Base-by-base conservation (phyloP, 2,329 filamentous ascomycete genomes). In the Colletotrichum paranaense region DNA sequence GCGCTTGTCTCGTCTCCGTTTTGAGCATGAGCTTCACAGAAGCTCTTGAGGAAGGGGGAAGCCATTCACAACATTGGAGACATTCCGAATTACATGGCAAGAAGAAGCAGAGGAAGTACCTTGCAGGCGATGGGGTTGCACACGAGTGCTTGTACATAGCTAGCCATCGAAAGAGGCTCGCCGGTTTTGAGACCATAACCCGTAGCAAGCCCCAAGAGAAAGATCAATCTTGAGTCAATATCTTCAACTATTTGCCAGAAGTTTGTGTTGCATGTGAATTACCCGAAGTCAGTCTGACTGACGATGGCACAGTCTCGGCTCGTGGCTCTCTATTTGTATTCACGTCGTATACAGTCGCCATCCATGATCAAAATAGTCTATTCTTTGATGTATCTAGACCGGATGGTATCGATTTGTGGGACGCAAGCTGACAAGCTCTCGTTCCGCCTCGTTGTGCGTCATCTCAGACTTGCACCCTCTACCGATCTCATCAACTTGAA, bases 51-150 rank as follows among this genome's bases (percentile, higher is more conserved):
- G 42, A 30, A 52, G 24, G 56, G 35, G 56, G 26, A n/a, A 26
- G 62, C 19, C 56, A 62, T 49, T 26, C 0, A 26, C 46, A 42
- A 26, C 35, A 55, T 42, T 11, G 56, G 63, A 55, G 46, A 32
- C 26, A 46, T 38, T 49, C 68, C 52, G 4, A 26, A 38, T 26
- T 5, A 22, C 58, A 19, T 42, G 38, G 38, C 16, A 42, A 63
- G 11, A 35, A 42, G 49, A 14, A 49, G 22, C 26, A n/a, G 26
- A 59, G 42, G 55, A 49, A 24, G 62, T 32, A 42, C 32, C 69
- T 57, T 46, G 59, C 70, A 70, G 70, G 66, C 26, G 46, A 70
- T 59, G 63, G 69, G 38, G 53, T 35, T 35, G 58, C 66, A 68
- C 53, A 52, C 8, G 16, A 58, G 49, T 72, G 63, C 63, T 67